Base-by-base conservation (phyloP, 352 stramenopile species). In the Phytophthora ramorum region DNA sequence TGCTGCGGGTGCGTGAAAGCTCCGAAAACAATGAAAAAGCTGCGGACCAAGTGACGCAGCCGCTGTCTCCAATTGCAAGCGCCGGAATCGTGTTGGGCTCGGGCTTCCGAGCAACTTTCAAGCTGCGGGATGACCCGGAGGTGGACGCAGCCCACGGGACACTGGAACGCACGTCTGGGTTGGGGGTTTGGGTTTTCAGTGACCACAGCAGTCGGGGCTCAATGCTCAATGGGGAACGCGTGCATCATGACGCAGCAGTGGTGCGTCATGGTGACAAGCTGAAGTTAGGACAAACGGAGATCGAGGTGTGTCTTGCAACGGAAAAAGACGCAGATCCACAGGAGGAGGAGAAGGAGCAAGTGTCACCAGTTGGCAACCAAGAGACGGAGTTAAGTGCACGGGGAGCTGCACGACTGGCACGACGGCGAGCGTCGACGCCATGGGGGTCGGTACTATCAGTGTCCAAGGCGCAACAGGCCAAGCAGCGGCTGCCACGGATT, bases 111-210 rank as follows among this genome's bases (percentile, higher is more conserved):
- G 60, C 66, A 7, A 53, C 19, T 32, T 62, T 63, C 17, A 53
- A 69, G 45, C 40, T 72, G 24, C 43, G 7, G 4, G 30, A 30
- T 5, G 52, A 67, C 52, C 57, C 55, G 4, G 51, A 73, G 34
- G 61, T 78, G 22, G 66, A 78, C 45, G 49, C 50, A 24, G 46
- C 58, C 14, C 82, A 91, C 38, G 82, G 78, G 1, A 89, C 82
- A 13, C 48, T 91, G 14, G 82, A 91, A 58, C 66, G 79, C 45
- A 91, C 82, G 0, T 5, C 48, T 2, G 48, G 71, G 24, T 58
- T 79, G 7, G 77, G 82, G 24, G 54, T 93, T 4, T 94, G 86
- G 86, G 78, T 94, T 37, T 94, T 85, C 38, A 87, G 90, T 20
- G 86, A 94, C 71, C 86, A 94, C 55, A 94, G 86, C 48, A 46